Evolutionary conservation across 306 rosid species (phyloP).

Genomic region (Lathyrus sativus): DNA sequence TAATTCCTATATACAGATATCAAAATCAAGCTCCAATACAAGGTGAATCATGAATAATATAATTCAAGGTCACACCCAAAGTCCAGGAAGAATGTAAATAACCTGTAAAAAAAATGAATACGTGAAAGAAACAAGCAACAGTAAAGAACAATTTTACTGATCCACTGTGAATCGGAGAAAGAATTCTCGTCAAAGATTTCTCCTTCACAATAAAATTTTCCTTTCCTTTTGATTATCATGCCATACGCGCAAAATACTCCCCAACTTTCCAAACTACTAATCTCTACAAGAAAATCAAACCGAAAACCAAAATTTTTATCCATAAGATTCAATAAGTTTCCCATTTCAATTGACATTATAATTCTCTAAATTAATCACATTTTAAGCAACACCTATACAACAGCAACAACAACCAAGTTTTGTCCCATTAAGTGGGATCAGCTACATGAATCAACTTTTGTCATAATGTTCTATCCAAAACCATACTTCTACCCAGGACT

Average conservation of each 20-base stretch:
- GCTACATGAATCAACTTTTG: no score
- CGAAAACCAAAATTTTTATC: not conserved
- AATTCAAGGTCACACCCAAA: conserved; percentile 4
- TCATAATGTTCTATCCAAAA: no score
- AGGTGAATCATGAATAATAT: not conserved
- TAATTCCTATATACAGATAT: conserved; percentile 2
- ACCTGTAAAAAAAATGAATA: not conserved
- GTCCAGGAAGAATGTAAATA: not conserved
- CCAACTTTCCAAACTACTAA: not conserved
- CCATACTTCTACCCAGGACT: no score
- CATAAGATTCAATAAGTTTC: not conserved
- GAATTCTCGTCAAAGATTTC: not conserved
- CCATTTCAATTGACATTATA: not conserved
- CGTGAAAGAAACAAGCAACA: not conserved
- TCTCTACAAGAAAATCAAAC: not conserved
- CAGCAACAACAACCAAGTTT: no score
- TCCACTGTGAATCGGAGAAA: no score
- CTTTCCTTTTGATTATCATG: not conserved
- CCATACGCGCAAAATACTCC: not conserved
- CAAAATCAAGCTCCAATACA: not conserved
- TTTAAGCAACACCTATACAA: not conserved
- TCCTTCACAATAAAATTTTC: not conserved
- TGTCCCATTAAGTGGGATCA: no score
- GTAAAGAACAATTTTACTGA: not conserved
- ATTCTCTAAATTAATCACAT: not conserved